Conservation (phyloP, 306 rosid species). For the Gynostemma pentaphyllum region DNA sequence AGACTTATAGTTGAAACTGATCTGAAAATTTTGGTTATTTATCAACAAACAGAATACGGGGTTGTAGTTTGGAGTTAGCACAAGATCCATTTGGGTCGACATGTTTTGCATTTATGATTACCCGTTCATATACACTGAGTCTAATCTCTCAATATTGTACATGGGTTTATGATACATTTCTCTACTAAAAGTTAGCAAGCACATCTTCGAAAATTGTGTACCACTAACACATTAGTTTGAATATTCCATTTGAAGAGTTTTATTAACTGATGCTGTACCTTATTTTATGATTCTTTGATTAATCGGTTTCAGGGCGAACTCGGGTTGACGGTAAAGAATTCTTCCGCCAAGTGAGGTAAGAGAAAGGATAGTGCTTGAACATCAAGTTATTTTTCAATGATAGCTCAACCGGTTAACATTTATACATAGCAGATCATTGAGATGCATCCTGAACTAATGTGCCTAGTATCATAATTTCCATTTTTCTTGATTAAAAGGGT, state of each 20-base stretch:
- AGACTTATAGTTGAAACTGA: neutral
- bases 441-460: neutral
- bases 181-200: neutral
- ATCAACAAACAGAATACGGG: neutral
- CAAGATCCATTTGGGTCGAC: neutral
- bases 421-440: neutral
- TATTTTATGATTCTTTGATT: neutral
- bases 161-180: neutral
- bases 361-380: neutral
- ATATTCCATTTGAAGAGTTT: neutral
- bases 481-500: neutral
- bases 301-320: constrained; percentile 47
- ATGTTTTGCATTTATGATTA: neutral
- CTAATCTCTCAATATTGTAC: neutral
- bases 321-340: constrained; percentile 91
- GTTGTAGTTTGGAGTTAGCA: neutral
- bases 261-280: neutral
- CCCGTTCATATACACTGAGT: neutral
- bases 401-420: neutral
- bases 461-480: neutral
- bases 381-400: neutral
- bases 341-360: constrained; percentile 95
- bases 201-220: neutral
- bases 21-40: neutral
- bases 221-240: neutral